These are phyloP conservation scores for Myriosclerotinia scirpicola DNA, from an alignment of 2,329 filamentous ascomycete genomes.

Conservation along the genomic window DNA sequence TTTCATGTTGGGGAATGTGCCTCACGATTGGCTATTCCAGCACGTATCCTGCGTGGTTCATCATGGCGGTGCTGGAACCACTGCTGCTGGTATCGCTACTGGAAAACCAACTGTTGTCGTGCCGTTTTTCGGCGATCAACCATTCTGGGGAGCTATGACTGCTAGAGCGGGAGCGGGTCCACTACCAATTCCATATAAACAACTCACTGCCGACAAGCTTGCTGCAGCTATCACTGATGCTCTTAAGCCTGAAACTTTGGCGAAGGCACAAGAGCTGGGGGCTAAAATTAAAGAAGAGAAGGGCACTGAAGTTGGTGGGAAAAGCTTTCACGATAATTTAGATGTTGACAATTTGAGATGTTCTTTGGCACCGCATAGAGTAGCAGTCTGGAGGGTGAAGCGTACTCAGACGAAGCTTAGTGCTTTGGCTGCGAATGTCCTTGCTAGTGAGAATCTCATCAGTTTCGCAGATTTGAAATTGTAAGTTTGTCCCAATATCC, in stretches of 20 bases:
- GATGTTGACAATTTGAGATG: conserved; percentile 68
- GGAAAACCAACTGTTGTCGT: conserved; percentile 81
- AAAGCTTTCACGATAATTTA: conserved; percentile 71
- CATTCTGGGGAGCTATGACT: conserved; percentile 80
- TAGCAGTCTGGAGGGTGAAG: conserved; percentile 74
- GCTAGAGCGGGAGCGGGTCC: conserved; percentile 71
- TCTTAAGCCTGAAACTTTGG: conserved; percentile 57
- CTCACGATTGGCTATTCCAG: conserved; percentile 87
- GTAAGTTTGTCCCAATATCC: conserved; percentile 47
- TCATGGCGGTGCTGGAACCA: conserved; percentile 85
- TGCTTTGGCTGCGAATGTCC: conserved; percentile 67
- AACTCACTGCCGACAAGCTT: conserved; percentile 64
- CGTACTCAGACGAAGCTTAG: conserved; percentile 67
- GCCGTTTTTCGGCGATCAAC: conserved; percentile 84
- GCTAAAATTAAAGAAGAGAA: conserved; percentile 64
- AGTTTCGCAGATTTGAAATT: conserved; percentile 71
- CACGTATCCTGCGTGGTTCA: conserved; percentile 80
- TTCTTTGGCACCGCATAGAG: conserved; percentile 63
- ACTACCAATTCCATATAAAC: conserved; percentile 65
- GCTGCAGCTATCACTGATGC: conserved; percentile 63
- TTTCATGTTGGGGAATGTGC: conserved; percentile 81
- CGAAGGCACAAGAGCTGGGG: conserved; percentile 53
- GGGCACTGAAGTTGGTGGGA: conserved; percentile 62
- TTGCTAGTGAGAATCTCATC: conserved; percentile 64
- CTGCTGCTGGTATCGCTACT: conserved; percentile 78